phyloP scores from a whole-genome alignment of 2,329 filamentous ascomycete genomes.

The Fusarium floridanum region DNA sequence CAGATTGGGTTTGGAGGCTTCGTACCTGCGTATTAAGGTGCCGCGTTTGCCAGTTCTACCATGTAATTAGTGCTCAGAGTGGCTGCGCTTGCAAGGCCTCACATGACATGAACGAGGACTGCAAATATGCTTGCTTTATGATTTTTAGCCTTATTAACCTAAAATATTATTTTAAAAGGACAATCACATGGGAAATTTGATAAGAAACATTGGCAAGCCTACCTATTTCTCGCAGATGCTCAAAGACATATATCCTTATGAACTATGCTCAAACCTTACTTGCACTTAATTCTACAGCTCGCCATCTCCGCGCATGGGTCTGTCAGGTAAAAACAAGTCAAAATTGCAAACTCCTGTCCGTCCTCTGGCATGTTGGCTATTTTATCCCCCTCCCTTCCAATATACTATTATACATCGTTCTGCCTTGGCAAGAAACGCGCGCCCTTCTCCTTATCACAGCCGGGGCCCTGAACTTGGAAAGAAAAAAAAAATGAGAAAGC shows the following conservation, averaged over 20 bases:
- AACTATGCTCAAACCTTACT: background rate
- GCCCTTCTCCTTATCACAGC: slow-evolving; percentile 40
- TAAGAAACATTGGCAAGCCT: background rate
- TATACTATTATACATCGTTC: slow-evolving; percentile 38
- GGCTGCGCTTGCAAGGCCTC: background rate
- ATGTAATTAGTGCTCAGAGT: background rate
- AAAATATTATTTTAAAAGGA: background rate
- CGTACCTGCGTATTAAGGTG: background rate
- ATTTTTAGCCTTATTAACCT: background rate
- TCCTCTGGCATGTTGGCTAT: slow-evolving; percentile 30
- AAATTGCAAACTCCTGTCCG: slow-evolving; percentile 43
- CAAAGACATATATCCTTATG: background rate
- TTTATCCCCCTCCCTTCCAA: slow-evolving; percentile 26
- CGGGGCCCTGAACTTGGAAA: slow-evolving; percentile 24
- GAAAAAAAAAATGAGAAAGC: slow-evolving; percentile 5
- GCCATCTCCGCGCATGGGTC: background rate
- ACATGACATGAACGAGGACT: background rate
- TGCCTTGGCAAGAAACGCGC: slow-evolving; percentile 24
- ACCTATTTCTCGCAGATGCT: background rate
- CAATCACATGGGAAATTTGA: background rate
- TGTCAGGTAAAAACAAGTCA: slow-evolving; percentile 20
- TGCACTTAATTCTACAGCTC: background rate
- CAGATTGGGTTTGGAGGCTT: slow-evolving; percentile 1
- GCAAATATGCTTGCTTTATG: background rate
- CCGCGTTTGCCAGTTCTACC: background rate